Base-by-base conservation (phyloP, 2,329 filamentous ascomycete genomes). In the Gliomastix tumulicola region DNA sequence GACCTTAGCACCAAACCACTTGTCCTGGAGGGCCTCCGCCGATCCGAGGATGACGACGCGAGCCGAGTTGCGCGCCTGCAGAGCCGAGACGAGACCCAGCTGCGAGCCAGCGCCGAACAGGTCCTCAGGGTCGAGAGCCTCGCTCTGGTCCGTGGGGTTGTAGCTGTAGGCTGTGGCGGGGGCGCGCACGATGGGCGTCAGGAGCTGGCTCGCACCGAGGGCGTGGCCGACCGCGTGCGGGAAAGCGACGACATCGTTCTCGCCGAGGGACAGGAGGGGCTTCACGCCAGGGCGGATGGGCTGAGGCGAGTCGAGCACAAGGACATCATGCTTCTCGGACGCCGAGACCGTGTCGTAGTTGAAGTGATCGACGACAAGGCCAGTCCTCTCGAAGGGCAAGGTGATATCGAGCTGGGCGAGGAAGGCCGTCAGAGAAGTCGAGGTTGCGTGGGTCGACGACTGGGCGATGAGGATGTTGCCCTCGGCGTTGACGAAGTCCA, bases 61-160 rank as follows among this genome's bases (percentile, higher is more conserved):
- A 7, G 92, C 92, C 38, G 86, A 94, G 69, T 97, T 97, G 60
- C 88, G 83, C 21, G 87, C 88, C 67, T 98, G 92, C 61, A 95
- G 69, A 10, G 83, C 74, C 12, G 88, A 88, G n/a, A 94, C 78
- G 17, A 98, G 71, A 30, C 79, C 77, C 44, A 98, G 69, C 68
- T 98, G 92, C 50, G 72, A 69, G 33, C 92, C 92, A 37, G 82
- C 82, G 20, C 84, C 88, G 55, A 94, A 94, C 32, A 88, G 74
- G 43, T 96, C 89, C 47, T 94, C 88, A 4, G 66, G 52, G 28
- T 70, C 65, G 18, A 88, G 69, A 6, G 64, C 62, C 33, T 79
- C 77, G 28, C 67, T 59, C 53, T 94, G 85, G 44, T 96, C 88
- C 71, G 94, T 94, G 37, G 87, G 82, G 63, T 92, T 90, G 73